A percentile compares a stretch with the other conserved stretches of the same genome.
These are phyloP conservation scores for Turritis glabra DNA, from an alignment of 345 rosid species.

Conservation along the genomic window DNA sequence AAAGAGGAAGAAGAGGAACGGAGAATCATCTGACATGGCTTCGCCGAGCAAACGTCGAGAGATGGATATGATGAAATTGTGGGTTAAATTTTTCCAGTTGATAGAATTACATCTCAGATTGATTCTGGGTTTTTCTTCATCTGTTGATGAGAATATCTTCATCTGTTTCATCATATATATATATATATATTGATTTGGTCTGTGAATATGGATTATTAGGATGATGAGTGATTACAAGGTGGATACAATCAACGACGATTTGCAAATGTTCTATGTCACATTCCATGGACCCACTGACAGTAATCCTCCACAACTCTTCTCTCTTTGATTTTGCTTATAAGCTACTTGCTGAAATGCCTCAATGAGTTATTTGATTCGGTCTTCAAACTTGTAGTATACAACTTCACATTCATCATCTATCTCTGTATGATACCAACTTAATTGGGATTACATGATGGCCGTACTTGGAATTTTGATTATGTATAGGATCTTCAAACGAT, in stretches of 20 bases:
- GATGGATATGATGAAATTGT: conserved; percentile 83
- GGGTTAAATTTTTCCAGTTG: conserved; percentile 10
- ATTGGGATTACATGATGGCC: not conserved
- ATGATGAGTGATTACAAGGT: conserved; percentile 81
- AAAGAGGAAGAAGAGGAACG: not conserved
- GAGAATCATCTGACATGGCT: conserved; percentile 49
- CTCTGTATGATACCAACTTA: not conserved
- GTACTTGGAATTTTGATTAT: not conserved
- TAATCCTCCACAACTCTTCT: conserved; percentile 33
- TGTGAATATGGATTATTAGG: conserved; percentile 44
- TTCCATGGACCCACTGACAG: conserved; percentile 75
- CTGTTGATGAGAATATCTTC: not conserved
- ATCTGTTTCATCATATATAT: not conserved
- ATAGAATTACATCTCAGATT: not conserved
- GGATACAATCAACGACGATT: conserved; percentile 64
- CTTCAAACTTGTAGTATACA: conserved; percentile 15
- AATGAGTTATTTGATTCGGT: not conserved
- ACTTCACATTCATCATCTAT: conserved; percentile 9
- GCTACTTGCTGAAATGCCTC: conserved; percentile 30
- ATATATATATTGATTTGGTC: not conserved
- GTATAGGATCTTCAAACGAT: no score
- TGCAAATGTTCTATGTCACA: conserved; percentile 61
- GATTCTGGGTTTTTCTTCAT: not conserved
- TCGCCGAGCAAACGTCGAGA: conserved; percentile 79
- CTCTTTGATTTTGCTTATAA: conserved; percentile 9